phyloP scores from a whole-genome alignment of 768 basidiomycete genomes.

The Pulveroboletus sp. region DNA sequence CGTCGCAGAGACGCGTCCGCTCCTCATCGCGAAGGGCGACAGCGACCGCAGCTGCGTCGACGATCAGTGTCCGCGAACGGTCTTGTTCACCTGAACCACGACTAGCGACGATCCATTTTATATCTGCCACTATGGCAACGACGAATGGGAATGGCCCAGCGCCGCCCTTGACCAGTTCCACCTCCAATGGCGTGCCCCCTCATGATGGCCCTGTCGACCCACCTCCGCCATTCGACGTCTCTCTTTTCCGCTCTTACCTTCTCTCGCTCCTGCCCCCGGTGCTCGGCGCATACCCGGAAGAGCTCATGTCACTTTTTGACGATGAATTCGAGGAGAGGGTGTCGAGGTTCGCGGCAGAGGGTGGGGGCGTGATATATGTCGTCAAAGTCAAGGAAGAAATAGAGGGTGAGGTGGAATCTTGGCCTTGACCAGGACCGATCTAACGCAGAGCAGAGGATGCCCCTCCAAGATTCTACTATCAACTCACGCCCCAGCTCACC shows the following conservation, averaged over 20 bases:
- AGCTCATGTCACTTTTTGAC: conserved; percentile 67
- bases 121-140: conserved; percentile 14
- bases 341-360: conserved; percentile 68
- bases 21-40: conserved; percentile 24
- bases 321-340: conserved; percentile 74
- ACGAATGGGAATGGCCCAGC: conserved; percentile 21
- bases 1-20: conserved; percentile 21
- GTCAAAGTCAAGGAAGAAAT: conserved; percentile 72
- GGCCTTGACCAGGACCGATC: background rate
- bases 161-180: conserved; percentile 27
- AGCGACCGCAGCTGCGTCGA: conserved; percentile 9
- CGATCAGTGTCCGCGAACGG: conserved; percentile 2
- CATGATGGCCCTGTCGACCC: conserved; percentile 35
- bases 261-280: conserved; percentile 71
- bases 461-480: conserved; percentile 58
- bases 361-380: conserved; percentile 74
- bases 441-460: conserved; percentile 51
- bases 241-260: conserved; percentile 68
- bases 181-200: conserved; percentile 25
- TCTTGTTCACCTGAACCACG: conserved; percentile 6
- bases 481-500: conserved; percentile 66
- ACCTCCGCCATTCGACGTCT: conserved; percentile 55
- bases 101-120: conserved; percentile 10
- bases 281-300: conserved; percentile 63
- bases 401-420: conserved; percentile 50